Conservation (phyloP, 352 stramenopile species). For the Globisporangium cystogenes region DNA sequence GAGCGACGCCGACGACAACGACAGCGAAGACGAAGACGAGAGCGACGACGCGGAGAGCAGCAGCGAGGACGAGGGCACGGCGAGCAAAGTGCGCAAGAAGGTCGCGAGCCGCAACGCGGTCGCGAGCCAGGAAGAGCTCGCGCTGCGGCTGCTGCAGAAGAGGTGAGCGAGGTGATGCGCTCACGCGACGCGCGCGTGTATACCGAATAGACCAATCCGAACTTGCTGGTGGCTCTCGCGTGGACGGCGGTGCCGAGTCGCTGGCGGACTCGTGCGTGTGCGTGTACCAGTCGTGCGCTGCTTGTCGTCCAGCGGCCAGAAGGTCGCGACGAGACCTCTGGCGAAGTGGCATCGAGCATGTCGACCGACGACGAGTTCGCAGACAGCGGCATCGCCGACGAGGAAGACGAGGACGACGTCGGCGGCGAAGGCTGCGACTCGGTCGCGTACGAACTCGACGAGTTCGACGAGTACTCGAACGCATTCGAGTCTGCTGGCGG, state of each 20-base stretch:
- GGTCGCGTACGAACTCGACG: conserved; percentile 27
- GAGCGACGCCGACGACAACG: conserved; percentile 12
- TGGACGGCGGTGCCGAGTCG: too few species aligned
- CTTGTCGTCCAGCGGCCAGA: too few species aligned
- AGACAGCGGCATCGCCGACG: background rate
- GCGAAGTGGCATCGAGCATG: too few species aligned
- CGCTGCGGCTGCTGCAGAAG: conserved; percentile 71
- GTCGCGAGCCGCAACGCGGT: conserved; percentile 39
- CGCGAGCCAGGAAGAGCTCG: conserved; percentile 73
- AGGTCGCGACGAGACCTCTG: too few species aligned
- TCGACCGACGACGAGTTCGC: conserved; percentile 6
- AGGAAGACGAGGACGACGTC: background rate
- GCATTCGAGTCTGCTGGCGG: conserved; percentile 25
- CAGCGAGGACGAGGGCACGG: conserved; percentile 7
- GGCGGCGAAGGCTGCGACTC: background rate
- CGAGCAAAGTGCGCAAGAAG: conserved; percentile 33
- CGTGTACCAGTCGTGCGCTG: too few species aligned
- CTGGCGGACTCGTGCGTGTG: too few species aligned
- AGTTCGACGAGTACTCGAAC: conserved; percentile 49
- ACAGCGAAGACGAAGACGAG: conserved; percentile 19
- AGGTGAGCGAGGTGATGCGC: conserved; percentile 16
- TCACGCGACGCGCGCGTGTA: background rate
- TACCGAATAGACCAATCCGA: background rate
- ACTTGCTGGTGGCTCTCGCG: too few species aligned
- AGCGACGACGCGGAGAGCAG: conserved; percentile 10